Conservation (phyloP, 2,329 filamentous ascomycete species). For the Pestalotiopsis fici region DNA sequence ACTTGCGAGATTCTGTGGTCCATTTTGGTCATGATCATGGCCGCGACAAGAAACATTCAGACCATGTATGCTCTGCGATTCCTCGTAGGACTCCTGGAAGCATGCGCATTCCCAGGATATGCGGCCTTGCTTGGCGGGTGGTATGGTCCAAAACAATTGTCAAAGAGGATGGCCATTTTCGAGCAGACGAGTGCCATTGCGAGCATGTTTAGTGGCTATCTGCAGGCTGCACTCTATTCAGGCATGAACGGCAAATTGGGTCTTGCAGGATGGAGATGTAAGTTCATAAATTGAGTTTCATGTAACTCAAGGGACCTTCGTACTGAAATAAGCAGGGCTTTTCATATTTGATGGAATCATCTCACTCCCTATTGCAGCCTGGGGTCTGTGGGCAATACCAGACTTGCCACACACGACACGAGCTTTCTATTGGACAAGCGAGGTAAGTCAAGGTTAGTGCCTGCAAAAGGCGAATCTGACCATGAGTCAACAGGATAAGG, state of each 20-base stretch:
- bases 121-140: conserved; percentile 28
- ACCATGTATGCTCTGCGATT: conserved; percentile 29
- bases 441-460: background rate
- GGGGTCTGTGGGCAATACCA: background rate
- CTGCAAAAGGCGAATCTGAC: background rate
- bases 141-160: conserved; percentile 29
- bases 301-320: too few relatives aligned
- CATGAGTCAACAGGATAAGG: background rate
- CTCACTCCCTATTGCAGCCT: background rate
- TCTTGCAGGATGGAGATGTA: background rate
- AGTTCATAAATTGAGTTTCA: background rate
- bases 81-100: conserved; percentile 30
- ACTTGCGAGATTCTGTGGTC: conserved; percentile 27
- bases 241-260: background rate
- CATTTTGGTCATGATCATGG: conserved; percentile 23
- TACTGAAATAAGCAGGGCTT: background rate
- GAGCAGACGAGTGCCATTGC: conserved; percentile 16
- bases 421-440: conserved; percentile 1
- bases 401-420: conserved; percentile 3
- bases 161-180: conserved; percentile 24
- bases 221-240: background rate
- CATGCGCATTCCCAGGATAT: conserved; percentile 25
- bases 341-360: conserved; percentile 4
- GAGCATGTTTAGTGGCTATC: conserved; percentile 2
- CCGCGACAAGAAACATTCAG: conserved; percentile 12